Percentiles rank a stretch among this genome's conserved stretches.
phyloP scores from a whole-genome alignment of 2,329 filamentous ascomycete genomes.

The Microcyclospora pomicola region DNA sequence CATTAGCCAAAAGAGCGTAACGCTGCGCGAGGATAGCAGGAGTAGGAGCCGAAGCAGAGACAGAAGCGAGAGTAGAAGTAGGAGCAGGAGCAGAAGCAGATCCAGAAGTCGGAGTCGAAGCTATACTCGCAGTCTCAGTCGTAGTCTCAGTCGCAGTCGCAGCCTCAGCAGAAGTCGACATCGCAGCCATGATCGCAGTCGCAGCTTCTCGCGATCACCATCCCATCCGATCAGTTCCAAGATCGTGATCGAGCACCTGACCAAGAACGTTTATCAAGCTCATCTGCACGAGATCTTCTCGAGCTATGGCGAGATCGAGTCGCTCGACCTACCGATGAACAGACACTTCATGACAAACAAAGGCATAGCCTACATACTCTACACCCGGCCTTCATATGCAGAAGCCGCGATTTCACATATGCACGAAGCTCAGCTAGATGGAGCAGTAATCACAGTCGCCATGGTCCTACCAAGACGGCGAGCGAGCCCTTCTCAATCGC shows the following conservation, averaged over 20 bases:
- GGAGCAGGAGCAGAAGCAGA: too few relatives aligned
- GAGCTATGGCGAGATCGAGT: constrained; percentile 69
- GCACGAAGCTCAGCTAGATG: constrained; percentile 86
- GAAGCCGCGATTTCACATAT: constrained; percentile 87
- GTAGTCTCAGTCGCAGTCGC: constrained; percentile 5
- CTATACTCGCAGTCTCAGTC: too few relatives aligned
- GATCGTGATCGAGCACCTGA: constrained; percentile 93
- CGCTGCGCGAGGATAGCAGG: too few relatives aligned
- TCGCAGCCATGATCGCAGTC: constrained; percentile 1
- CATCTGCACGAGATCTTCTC: constrained; percentile 90
- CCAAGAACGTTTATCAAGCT: constrained; percentile 81
- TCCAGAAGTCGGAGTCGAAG: too few relatives aligned
- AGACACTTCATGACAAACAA: constrained; percentile 75
- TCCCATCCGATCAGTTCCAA: constrained; percentile 28
- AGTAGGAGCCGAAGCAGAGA: too few relatives aligned
- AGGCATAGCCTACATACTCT: constrained; percentile 87
- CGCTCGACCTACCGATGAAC: constrained; percentile 83
- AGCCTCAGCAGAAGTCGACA: constrained; percentile 2
- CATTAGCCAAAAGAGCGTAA: too few relatives aligned
- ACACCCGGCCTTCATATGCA: constrained; percentile 60
- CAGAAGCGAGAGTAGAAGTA: too few relatives aligned
- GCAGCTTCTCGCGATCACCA: constrained; percentile 1
- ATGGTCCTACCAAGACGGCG: constrained; percentile 76
- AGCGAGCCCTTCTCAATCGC: constrained; percentile 53
- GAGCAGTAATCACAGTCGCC: constrained; percentile 67